Percentiles rank a stretch among this genome's conserved stretches.
Conservation (phyloP, 169 alveolate species). For the Cryptosporidium ubiquitum region DNA sequence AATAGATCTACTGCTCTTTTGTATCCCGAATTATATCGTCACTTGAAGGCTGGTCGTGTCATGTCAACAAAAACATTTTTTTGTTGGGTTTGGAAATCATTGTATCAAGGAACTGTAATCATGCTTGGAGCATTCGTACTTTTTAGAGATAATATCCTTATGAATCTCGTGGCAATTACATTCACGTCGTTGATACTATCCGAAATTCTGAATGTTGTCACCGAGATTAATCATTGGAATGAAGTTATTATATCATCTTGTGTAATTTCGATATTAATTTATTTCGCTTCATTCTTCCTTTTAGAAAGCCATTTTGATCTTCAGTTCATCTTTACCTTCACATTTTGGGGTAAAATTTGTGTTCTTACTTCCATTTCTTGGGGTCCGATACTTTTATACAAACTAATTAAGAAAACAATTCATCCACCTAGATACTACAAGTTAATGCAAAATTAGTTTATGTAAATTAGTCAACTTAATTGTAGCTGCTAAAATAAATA, state of each 20-base stretch:
- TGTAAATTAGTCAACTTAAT: background rate
- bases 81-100: conserved; percentile 95
- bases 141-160: conserved; percentile 90
- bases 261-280: background rate
- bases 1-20: conserved; percentile 85
- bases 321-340: conserved; percentile 85
- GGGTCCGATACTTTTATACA: conserved; percentile 90
- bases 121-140: conserved; percentile 93
- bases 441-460: conserved; percentile 75
- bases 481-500: background rate
- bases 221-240: conserved; percentile 92
- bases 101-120: conserved; percentile 93
- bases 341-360: conserved; percentile 89
- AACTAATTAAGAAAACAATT: conserved; percentile 83
- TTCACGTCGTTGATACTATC: conserved; percentile 94
- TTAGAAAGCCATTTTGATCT: conserved; percentile 91
- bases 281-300: conserved; percentile 87
- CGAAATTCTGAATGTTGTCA: conserved; percentile 93
- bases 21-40: conserved; percentile 95
- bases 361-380: conserved; percentile 91
- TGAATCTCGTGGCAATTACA: conserved; percentile 93
- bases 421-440: conserved; percentile 90
- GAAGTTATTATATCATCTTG: conserved; percentile 74
- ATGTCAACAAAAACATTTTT: conserved; percentile 93
- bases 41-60: conserved; percentile 92